Evolutionary conservation across 805 yeast genomes (phyloP), one percentile per base, ranked within the genome.

Genomic region (Candida golubevii): DNA sequence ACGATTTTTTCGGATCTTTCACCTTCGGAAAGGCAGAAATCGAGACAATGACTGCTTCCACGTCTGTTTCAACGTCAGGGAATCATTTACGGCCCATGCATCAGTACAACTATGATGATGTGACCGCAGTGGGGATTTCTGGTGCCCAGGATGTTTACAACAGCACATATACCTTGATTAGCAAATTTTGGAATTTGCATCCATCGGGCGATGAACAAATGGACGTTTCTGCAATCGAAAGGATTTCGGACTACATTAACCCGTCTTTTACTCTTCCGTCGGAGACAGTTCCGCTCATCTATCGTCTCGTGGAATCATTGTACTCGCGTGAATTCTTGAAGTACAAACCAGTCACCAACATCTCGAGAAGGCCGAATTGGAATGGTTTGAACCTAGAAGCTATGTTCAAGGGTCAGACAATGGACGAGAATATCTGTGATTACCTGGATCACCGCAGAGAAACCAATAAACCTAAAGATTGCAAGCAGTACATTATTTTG

Each of bases 191-290:
- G 69, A 67, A 74, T 46, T 58, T 79, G 54, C 67, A 77, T 61
- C 79, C 87, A 28, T 39, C 45, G 9, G 61, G 58, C 12, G 69
- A 63, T 15, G 66, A 60, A 9, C 54, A 49, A 4, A 18, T 11
- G 6, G 36, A 28, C 8, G 31, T 28, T 8, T 47, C 44, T 6
- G 41, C 47, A 15, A 50, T 48, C 8, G 53, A 49, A 15, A 34
- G 47, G n/a, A 39, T 45, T 9, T 32, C 35, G 6, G 62, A 71
- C 41, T 79, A 80, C 29, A 67, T 68, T 26, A 69, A 67, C 41
- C 74, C 81, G 3, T 66, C 82, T 0, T 85, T 82, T 58, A 80
- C 88, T 1, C 80, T 85, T 47, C 85, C 97, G 6, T 93, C 95
- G 0, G 85, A 79, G 26, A 67, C 71, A 28, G 85, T 88, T 0